Conservation (phyloP, 1,284 basidiomycete genomes). For the Termitomyces sp. region DNA sequence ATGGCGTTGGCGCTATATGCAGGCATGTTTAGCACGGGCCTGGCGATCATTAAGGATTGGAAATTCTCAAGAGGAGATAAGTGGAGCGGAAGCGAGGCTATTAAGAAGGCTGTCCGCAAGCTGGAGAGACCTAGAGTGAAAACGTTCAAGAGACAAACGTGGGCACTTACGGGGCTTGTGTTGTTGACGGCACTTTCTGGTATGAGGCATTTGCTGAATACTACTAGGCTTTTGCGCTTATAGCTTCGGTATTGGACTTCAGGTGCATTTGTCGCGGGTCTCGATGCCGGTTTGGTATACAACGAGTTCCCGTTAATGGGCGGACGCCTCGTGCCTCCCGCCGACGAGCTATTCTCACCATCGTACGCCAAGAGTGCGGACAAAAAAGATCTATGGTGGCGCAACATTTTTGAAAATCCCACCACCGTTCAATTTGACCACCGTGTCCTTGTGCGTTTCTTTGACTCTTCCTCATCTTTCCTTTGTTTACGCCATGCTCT, state of each 20-base stretch:
- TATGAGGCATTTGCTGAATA: constrained; percentile 25
- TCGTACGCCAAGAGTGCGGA: constrained; percentile 70
- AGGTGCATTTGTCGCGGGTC: constrained; percentile 97
- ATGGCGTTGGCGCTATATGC: constrained; percentile 88
- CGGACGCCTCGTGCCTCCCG: constrained; percentile 77
- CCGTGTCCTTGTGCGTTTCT: constrained; percentile 70
- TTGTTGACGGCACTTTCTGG: constrained; percentile 90
- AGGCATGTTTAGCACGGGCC: constrained; percentile 85
- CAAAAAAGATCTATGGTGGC: constrained; percentile 78
- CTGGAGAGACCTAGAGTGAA: constrained; percentile 34
- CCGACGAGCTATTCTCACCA: constrained; percentile 77
- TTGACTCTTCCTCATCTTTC: background rate
- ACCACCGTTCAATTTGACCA: constrained; percentile 98
- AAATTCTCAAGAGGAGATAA: constrained; percentile 53
- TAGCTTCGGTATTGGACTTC: background rate
- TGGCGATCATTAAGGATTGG: constrained; percentile 79
- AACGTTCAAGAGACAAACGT: constrained; percentile 58
- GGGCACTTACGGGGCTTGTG: constrained; percentile 69
- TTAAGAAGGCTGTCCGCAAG: constrained; percentile 9
- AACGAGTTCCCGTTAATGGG: constrained; percentile 99
- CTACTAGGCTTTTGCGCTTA: background rate
- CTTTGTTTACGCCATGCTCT: background rate
- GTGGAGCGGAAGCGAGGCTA: constrained; percentile 36
- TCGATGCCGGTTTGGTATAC: constrained; percentile 95
- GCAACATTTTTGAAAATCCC: constrained; percentile 96